Evolutionary conservation across 2,329 filamentous ascomycete species (phyloP).

Genomic region (Fusarium begoniae): DNA sequence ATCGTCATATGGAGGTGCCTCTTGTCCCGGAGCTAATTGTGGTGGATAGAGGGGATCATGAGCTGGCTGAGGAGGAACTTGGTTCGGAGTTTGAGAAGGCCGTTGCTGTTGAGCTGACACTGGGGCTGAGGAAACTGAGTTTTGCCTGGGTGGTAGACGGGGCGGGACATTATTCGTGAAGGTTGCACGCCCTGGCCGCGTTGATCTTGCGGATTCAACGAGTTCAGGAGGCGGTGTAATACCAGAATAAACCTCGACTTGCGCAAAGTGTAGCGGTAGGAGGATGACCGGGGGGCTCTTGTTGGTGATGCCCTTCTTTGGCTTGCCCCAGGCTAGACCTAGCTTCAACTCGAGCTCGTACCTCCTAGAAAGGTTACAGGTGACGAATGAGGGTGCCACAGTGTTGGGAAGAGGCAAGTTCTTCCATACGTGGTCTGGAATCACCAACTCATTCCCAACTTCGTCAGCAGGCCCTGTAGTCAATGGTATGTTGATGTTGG

Average conservation of each 20-base stretch:
- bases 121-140: conserved; percentile 37
- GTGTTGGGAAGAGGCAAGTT: conserved; percentile 79
- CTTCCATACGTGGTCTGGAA: conserved; percentile 79
- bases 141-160: conserved; percentile 49
- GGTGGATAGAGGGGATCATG: conserved; percentile 67
- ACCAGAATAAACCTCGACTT: conserved; percentile 84
- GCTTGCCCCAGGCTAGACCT: conserved; percentile 77
- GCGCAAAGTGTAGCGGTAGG: conserved; percentile 79
- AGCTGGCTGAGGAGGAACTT: conserved; percentile 43
- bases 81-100: conserved; percentile 38
- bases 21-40: conserved; percentile 58
- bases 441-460: conserved; percentile 71
- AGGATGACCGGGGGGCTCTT: conserved; percentile 74
- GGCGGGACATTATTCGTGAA: conserved; percentile 44
- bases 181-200: conserved; percentile 53
- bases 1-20: conserved; percentile 67
- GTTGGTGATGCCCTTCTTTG: conserved; percentile 48
- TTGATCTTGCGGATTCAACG: conserved; percentile 64
- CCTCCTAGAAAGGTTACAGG: conserved; percentile 83
- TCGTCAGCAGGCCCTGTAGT: conserved; percentile 64
- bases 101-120: conserved; percentile 25
- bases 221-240: conserved; percentile 83
- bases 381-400: conserved; percentile 84
- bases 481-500: conserved; percentile 76
- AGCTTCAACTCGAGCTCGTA: conserved; percentile 88